Evolutionary conservation across 306 rosid species (phyloP), one percentile per base, ranked within the genome.

Genomic region (Rosa chinensis): DNA sequence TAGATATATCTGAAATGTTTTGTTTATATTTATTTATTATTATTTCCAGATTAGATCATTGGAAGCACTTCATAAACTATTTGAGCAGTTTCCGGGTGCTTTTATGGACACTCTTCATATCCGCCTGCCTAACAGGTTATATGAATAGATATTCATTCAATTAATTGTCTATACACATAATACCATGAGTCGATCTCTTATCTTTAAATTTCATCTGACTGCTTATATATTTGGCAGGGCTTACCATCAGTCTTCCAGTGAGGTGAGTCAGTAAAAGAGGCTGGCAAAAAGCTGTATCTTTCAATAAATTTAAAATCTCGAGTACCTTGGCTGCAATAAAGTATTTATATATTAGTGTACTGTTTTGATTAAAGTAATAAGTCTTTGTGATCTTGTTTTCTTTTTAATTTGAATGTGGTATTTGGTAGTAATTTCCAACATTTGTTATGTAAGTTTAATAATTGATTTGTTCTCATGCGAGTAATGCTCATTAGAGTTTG

Each of bases 21-120:
- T 18, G 7, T 35, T 17, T n/a, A 5, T 43, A 5, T 5, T 17
- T 16, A 42, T 10, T 21, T 18, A 40, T 14, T 82, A 23, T 77
- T 42, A 79, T 83, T 75, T 85, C 76, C 93, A 94, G 99, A 94
- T 94, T 82, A 92, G 97, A 82, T 94, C 99, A 76, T 49, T 94
- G 87, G 99, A 92, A 85, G 90, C 97, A 23, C 81, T 94, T 62
- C 97, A 87, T 81, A 90, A 85, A 76, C 91, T 86, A 67, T 94
- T 94, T 84, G 95, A 91, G 90, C 89, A 91, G 82, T 94, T 94
- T 88, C 99, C 99, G 9, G 89, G 88, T 45, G 97, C 97, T 86
- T 94, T 94, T 85, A 80, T 94, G 97, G 11, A 82, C 64, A 89
- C 62, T 71, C 97, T 92, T 83, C 93, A 91, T 72, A 83, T 88